Evolutionary conservation across 2,329 filamentous ascomycete species (phyloP), one percentile per base, ranked within the genome.

Genomic region (Myriangium duriaei): DNA sequence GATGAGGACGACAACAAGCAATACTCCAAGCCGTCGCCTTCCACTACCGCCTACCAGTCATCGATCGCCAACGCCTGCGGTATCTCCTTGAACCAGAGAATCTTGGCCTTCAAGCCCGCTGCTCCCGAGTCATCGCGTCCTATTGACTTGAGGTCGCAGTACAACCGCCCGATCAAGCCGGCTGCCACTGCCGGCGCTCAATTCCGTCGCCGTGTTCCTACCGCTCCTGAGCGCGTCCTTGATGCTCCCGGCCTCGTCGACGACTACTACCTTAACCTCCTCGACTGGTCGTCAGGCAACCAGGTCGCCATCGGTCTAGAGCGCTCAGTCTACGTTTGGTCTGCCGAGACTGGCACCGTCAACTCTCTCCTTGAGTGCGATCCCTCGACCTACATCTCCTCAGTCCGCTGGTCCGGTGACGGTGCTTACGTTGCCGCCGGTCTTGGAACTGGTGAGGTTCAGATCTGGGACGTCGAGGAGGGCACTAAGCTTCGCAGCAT

Each of bases 391-490:
- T 96, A 98, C 58, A 78, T 98, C 54, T 92, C 87, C 67, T 95
- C 87, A 49, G 88, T 98, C 55, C 96, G 96, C 68, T 98, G 91
- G 91, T 95, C 87, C 45, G 85, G 83, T 35, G 91, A 98, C 54
- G 91, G 91, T 43, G 87, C 88, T 19, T 96, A 98, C 56, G 87
- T 98, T 47, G 81, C 87, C 47, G 87, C 96, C 49, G 91, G 91
- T 44, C 80, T 98, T 35, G 88, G 87, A 44, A 85, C 85, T 26
- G 91, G 91, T 43, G 91, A 98, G 61, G 85, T 98, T 26, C 91
- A 98, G 67, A 98, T 98, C 65, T 98, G 91, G 88, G 91, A 96
- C 53, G 88, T 95, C 17, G 82, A 93, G 52, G 91, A 98, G 61
- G 77, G 81, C 45, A 80, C 78, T 55, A 96, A 96, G 73, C 80